Evolutionary conservation across 192 early-diverging fungal species (phyloP), one percentile per base, ranked within the genome.

Genomic region (Ambispora gerdemannii): DNA sequence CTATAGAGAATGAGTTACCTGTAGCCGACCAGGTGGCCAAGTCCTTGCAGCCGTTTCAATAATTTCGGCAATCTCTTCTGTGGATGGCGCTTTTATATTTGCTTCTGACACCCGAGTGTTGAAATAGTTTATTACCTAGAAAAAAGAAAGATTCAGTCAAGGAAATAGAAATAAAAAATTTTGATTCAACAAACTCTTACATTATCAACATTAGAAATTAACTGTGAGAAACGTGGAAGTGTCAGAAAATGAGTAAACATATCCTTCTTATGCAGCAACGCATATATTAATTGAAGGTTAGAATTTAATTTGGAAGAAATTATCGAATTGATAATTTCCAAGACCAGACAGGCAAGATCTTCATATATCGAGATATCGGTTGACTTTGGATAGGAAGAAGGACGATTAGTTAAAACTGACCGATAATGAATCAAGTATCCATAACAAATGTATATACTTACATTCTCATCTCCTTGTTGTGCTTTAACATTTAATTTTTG

Each of bases 241-340:
- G 74, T 66, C n/a, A 80, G 75, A 63, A 88, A 85, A 55, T 72
- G 80, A 0, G 73, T 71, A 74, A 92, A 90, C 61, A 86, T 76
- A 38, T 91, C 90, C 27, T 80, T 75, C 53, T 87, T 83, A 50
- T 88, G 86, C 19, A 92, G 72, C 1, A 92, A 71, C 0, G 89
- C 82, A 74, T 92, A 91, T 0, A 91, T 77, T 20, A 92, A 78
- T 63, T 91, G 85, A 11, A 83, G 80, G 55, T 92, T 92, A 28
- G 83, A 75, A 50, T 86, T 83, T 10, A 92, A 70, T 6, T 81
- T 79, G 65, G 85, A 81, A 2, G 81, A 78, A 47, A 92, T 50
- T 0, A 87, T 78, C 7, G 88, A 82, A 75, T 92, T 90, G 59
- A 90, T 84, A 61, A 91, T 84, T 73, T 92, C 89, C 22, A 92